phyloP scores from a whole-genome alignment of 805 yeast genomes.

The Barnettozyma californica region DNA sequence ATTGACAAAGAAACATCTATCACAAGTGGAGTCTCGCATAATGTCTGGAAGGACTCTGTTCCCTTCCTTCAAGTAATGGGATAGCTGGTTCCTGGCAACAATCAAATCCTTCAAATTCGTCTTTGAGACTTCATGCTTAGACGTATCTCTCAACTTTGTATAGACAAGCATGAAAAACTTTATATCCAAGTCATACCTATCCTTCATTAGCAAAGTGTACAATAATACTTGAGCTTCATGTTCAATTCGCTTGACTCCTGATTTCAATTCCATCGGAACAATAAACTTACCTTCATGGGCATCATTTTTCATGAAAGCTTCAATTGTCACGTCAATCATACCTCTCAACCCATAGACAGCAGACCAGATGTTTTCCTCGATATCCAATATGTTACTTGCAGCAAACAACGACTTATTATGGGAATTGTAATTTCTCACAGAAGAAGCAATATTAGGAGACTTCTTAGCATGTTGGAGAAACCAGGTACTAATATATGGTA shows the following conservation, averaged over 20 bases:
- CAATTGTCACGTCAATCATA: conserved; percentile 80
- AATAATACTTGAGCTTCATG: conserved; percentile 86
- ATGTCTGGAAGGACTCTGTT: conserved; percentile 49
- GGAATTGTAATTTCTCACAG: conserved; percentile 25
- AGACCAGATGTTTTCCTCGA: conserved; percentile 91
- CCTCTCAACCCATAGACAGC: conserved; percentile 89
- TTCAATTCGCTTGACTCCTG: conserved; percentile 61
- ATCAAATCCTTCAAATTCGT: conserved; percentile 64
- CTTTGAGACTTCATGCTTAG: conserved; percentile 45
- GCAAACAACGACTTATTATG: conserved; percentile 38
- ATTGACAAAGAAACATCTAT: conserved; percentile 48
- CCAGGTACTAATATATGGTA: conserved; percentile 51
- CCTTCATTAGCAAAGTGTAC: conserved; percentile 73
- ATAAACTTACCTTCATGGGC: conserved; percentile 39
- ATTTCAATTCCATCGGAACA: conserved; percentile 85
- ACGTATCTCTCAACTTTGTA: conserved; percentile 53
- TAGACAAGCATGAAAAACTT: conserved; percentile 66
- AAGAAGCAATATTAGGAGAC: conserved; percentile 22
- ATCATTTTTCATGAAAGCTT: conserved; percentile 41
- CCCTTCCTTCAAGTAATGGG: conserved; percentile 50
- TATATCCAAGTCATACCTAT: conserved; percentile 68
- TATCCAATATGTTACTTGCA: conserved; percentile 63
- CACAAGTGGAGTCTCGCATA: conserved; percentile 49
- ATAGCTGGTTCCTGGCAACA: conserved; percentile 65
- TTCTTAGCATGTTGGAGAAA: conserved; percentile 38